Percentiles rank a stretch among this genome's conserved stretches.
Conservation (phyloP, 2,329 filamentous ascomycete species). For the Ophiostoma sp. region DNA sequence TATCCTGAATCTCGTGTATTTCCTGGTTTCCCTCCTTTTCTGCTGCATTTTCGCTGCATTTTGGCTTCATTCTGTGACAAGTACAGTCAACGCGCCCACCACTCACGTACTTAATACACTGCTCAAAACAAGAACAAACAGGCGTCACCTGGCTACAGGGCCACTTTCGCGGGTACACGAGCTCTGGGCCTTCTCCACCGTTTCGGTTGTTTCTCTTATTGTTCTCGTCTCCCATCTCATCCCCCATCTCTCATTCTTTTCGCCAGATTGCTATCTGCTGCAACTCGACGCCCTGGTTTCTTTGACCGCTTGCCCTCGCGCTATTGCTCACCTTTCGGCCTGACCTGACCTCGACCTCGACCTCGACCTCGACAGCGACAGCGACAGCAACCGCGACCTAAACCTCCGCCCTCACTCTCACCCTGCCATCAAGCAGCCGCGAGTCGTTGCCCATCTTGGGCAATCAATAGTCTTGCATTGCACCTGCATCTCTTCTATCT, state of each 20-base stretch:
- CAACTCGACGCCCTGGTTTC: not conserved
- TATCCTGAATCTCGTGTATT: not conserved
- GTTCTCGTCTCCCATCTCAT: not conserved
- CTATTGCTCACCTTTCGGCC: not conserved
- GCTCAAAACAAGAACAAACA: conserved; percentile 15
- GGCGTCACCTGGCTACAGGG: conserved; percentile 11
- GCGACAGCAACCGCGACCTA: not conserved
- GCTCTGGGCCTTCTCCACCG: conserved; percentile 18
- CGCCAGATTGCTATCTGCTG: not conserved
- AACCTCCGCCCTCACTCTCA: not conserved
- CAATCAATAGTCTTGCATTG: not conserved
- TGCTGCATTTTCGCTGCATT: conserved; percentile 3
- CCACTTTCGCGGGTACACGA: conserved; percentile 14
- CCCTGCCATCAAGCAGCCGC: not conserved
- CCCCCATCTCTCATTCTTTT: not conserved
- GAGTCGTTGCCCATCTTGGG: not conserved
- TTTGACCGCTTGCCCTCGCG: not conserved
- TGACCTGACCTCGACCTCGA: not conserved
- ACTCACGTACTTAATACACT: not conserved
- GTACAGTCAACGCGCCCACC: not conserved
- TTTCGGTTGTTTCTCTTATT: not conserved
- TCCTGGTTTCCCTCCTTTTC: not conserved
- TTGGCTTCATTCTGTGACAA: conserved; percentile 3
- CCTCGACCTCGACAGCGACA: not conserved
- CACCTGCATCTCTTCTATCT: conserved; percentile 10